These are phyloP conservation scores for Lactifluus subvellereus DNA, from an alignment of 768 basidiomycete genomes.

Conservation along the genomic window DNA sequence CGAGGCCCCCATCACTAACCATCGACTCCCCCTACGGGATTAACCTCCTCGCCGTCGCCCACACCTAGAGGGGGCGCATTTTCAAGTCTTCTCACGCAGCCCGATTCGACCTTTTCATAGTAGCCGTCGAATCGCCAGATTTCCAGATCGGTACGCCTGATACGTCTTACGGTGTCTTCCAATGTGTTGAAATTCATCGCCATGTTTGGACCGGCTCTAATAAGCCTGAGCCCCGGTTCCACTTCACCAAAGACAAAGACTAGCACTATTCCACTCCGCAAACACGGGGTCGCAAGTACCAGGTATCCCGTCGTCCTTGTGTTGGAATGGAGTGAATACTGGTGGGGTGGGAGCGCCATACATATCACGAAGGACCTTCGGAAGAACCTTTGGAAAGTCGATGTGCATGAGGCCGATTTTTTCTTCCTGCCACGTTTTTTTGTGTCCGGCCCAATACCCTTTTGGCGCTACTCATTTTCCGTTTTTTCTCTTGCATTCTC, in stretches of 20 bases:
- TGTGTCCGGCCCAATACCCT: neutral
- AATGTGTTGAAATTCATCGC: neutral
- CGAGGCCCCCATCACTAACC: constrained; percentile 46
- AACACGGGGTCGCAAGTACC: constrained; percentile 66
- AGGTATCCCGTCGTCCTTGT: constrained; percentile 92
- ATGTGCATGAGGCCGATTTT: constrained; percentile 15
- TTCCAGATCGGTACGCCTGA: constrained; percentile 66
- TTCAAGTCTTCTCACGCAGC: constrained; percentile 70
- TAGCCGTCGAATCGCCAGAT: constrained; percentile 68
- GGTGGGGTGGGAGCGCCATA: constrained; percentile 58
- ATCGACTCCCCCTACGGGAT: constrained; percentile 25
- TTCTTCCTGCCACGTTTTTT: neutral
- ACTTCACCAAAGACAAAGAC: constrained; percentile 71
- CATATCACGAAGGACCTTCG: constrained; percentile 76
- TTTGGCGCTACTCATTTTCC: neutral
- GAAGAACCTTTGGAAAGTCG: constrained; percentile 38
- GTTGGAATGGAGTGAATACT: constrained; percentile 57
- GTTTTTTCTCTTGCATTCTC: neutral
- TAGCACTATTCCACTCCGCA: constrained; percentile 68
- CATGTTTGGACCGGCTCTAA: constrained; percentile 50
- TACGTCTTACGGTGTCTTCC: neutral
- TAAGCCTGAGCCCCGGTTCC: constrained; percentile 66
- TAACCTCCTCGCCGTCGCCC: constrained; percentile 32
- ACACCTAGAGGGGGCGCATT: constrained; percentile 46
- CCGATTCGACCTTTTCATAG: constrained; percentile 85